Conservation (phyloP, 164 flowering plant genomes). For the Euptelea pleiosperma region DNA sequence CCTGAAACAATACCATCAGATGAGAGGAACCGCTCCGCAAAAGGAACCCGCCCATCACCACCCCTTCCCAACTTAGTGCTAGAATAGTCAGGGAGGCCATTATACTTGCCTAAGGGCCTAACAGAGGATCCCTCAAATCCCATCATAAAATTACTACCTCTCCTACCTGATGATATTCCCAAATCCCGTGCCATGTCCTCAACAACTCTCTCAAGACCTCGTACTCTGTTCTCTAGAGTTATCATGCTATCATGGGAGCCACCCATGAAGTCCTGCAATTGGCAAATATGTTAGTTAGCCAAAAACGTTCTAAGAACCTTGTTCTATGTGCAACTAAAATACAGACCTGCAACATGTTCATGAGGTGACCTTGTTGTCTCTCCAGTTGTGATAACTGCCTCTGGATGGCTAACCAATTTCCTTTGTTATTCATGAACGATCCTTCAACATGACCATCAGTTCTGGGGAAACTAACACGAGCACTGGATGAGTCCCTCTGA, state of each 20-base stretch:
- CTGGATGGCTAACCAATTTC: constrained; percentile 87
- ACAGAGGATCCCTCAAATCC: constrained; percentile 65
- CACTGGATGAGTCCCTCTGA: constrained; percentile 47
- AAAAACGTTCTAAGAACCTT: constrained; percentile 7
- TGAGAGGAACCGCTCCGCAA: constrained; percentile 61
- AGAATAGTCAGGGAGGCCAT: constrained; percentile 54
- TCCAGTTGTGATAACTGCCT: constrained; percentile 81
- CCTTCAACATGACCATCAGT: constrained; percentile 62
- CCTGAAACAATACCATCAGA: constrained; percentile 50
- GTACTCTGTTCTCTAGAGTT: constrained; percentile 78
- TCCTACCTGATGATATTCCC: constrained; percentile 57
- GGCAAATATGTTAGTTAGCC: constrained; percentile 2
- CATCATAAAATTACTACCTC: constrained; percentile 45
- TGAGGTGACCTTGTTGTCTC: constrained; percentile 86
- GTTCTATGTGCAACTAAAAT: constrained; percentile 9
- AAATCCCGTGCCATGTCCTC: constrained; percentile 92
- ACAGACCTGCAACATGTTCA: constrained; percentile 91
- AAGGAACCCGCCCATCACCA: constrained; percentile 47
- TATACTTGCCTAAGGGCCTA: constrained; percentile 60
- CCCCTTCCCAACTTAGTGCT: constrained; percentile 48
- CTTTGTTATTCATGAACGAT: constrained; percentile 54
- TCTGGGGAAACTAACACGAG: constrained; percentile 41
- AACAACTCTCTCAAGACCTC: constrained; percentile 94
- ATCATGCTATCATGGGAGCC: constrained; percentile 94
- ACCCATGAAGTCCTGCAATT: constrained; percentile 90